These are phyloP conservation scores for Porphyrellus cyaneotinctus DNA, from an alignment of 768 basidiomycete genomes.

Conservation along the genomic window DNA sequence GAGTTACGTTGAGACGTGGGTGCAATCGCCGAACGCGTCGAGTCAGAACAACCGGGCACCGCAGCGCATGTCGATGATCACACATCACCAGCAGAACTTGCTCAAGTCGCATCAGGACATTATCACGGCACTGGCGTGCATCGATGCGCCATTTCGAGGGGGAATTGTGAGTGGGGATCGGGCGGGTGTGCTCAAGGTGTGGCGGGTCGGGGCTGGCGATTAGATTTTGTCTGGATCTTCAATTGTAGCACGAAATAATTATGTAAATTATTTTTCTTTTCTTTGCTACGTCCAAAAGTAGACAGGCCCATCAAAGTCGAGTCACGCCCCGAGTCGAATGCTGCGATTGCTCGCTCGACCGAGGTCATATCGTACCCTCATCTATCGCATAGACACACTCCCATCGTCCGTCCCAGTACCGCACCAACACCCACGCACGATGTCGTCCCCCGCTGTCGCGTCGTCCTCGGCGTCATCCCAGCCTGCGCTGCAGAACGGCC, in stretches of 20 bases:
- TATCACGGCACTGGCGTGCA: conserved; percentile 76
- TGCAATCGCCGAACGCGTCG: conserved; percentile 36
- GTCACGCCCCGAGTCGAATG: conserved; percentile 32
- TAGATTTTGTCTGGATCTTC: not conserved
- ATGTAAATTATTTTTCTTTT: not conserved
- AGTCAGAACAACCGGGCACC: conserved; percentile 63
- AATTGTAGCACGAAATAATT: not conserved
- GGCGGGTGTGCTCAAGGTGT: conserved; percentile 87
- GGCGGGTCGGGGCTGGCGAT: conserved; percentile 62
- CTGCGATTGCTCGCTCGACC: conserved; percentile 33
- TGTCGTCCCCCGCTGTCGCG: conserved; percentile 47
- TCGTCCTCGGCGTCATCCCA: conserved; percentile 49
- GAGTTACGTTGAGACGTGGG: conserved; percentile 64
- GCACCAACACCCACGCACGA: conserved; percentile 28
- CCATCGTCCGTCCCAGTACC: not conserved
- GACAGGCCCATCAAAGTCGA: conserved; percentile 8
- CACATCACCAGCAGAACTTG: conserved; percentile 78
- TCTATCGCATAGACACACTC: conserved; percentile 10
- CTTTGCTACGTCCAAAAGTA: conserved; percentile 23
- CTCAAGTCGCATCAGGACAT: conserved; percentile 88
- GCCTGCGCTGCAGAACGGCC: conserved; percentile 40
- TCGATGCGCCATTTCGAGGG: conserved; percentile 91
- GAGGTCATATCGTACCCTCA: conserved; percentile 24
- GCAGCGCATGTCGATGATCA: conserved; percentile 73
- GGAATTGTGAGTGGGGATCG: conserved; percentile 91